A percentile compares a stretch with the other conserved stretches of the same genome.
Evolutionary conservation across 2,329 filamentous ascomycete species (phyloP).

Genomic region (Sclerotinia glacialis): DNA sequence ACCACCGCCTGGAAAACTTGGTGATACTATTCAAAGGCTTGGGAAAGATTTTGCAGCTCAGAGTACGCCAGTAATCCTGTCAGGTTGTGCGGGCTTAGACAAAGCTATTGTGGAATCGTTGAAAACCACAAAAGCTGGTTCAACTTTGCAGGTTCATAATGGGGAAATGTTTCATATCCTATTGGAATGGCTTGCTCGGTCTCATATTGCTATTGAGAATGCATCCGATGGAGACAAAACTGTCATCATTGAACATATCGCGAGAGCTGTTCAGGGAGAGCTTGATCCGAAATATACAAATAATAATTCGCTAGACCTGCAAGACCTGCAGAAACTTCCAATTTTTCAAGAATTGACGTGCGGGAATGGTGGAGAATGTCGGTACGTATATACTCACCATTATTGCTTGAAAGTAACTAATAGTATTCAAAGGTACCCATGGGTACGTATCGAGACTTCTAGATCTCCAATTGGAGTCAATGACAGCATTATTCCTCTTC

Average conservation of each 20-base stretch:
- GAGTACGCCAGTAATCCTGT: background rate
- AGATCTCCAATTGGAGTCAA: constrained; percentile 25
- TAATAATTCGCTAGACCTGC: background rate
- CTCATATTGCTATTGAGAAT: background rate
- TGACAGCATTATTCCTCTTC: constrained; percentile 24
- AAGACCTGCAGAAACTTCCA: background rate
- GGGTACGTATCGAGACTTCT: constrained; percentile 24
- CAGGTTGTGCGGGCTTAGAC: background rate
- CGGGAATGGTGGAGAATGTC: background rate
- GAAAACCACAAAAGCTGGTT: constrained; percentile 4
- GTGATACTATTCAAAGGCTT: constrained; percentile 5
- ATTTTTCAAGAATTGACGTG: constrained; percentile 11
- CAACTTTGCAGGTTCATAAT: background rate
- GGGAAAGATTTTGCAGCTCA: background rate
- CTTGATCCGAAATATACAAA: background rate
- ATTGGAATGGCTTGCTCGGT: background rate
- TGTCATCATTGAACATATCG: constrained; percentile 17
- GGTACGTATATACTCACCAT: background rate
- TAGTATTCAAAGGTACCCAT: constrained; percentile 12
- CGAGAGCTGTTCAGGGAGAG: background rate
- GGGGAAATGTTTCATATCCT: constrained; percentile 3
- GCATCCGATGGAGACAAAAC: background rate
- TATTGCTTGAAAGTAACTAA: background rate
- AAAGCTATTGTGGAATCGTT: background rate
- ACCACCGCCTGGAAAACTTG: background rate